Evolutionary conservation across 257 asterid species (phyloP), one percentile per base, ranked within the genome.

Genomic region (Primulina huaijiensis): DNA sequence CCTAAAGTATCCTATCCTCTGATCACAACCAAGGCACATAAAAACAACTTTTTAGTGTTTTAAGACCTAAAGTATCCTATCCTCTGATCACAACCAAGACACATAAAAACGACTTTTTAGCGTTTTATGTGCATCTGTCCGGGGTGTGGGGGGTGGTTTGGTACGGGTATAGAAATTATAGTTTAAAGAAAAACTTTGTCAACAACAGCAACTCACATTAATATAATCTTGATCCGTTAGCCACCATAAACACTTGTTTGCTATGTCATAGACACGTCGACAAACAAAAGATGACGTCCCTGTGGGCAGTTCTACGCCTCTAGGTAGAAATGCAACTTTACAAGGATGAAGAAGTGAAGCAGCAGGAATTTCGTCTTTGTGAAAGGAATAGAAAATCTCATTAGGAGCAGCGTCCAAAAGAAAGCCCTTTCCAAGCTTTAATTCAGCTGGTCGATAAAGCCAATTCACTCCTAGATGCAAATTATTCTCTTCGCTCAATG

Each of bases 311-410:
- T 84, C 95, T 71, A 74, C 85, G 57, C 95, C 96, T 83, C 81
- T 78, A 57, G 98, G 95, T 76, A 93, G 98, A 83, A 93, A 90
- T 77, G 98, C 96, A 83, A 93, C 98, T 87, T 87, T 88, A 83
- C 98, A 90, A 58, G 91, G 98, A 84, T 92, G 97, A 29, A 90
- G 90, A 68, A 90, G 83, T 53, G 96, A 89, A 62, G 95, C 96
- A 73, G 96, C 94, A 58, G 95, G 86, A 65, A 77, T 84, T 80
- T 87, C 84, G 88, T 90, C 94, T 79, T 87, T 71, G 64, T 88
- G 98, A 74, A 93, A 90, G 43, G 98, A 89, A 69, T 86, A 93
- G 71, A 93, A 90, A 37, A 92, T 75, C 72, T 93, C 94, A 95
- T 90, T 90, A 14, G 92, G 96, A 60, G 90, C 85, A 50, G 88